Evolutionary conservation across 2,329 filamentous ascomycete genomes (phyloP).

Genomic region (Colletotrichum aenigma): DNA sequence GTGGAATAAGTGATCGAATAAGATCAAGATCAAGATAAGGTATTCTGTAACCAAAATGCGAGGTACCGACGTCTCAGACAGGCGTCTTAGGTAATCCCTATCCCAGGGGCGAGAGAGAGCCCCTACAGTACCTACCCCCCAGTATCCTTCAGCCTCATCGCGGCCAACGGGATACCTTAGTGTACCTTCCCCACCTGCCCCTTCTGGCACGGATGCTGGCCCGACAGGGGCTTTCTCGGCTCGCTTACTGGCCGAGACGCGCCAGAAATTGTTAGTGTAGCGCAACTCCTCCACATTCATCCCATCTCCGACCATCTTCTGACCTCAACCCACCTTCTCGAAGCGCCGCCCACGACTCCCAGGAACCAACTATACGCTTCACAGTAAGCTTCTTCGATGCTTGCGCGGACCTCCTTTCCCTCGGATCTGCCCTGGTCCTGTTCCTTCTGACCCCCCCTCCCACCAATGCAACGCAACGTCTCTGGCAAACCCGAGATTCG

Average conservation of each 20-base stretch:
- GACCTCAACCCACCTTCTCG: slow-evolving; percentile 10
- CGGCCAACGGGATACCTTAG: background rate
- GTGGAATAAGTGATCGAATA: background rate
- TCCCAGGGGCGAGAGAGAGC: background rate
- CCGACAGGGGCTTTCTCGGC: slow-evolving; percentile 9
- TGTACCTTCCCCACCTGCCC: background rate
- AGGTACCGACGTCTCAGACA: background rate
- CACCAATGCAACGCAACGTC: slow-evolving; percentile 1
- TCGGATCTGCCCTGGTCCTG: background rate
- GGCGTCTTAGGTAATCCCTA: background rate
- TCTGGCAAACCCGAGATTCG: slow-evolving; percentile 1
- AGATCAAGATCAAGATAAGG: background rate
- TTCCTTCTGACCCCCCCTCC: background rate
- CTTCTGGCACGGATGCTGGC: background rate
- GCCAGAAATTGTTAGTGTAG: slow-evolving; percentile 18
- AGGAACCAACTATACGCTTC: slow-evolving; percentile 2
- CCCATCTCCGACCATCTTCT: slow-evolving; percentile 15
- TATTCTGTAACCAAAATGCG: background rate
- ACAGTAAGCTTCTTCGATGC: background rate
- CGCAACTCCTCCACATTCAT: slow-evolving; percentile 17
- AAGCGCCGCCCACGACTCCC: background rate
- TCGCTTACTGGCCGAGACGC: slow-evolving; percentile 20
- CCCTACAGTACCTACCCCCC: background rate
- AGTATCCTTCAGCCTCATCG: background rate
- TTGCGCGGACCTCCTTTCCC: background rate